These are phyloP conservation scores for Adenanthera pavonina DNA, from an alignment of 306 rosid species.

Conservation along the genomic window DNA sequence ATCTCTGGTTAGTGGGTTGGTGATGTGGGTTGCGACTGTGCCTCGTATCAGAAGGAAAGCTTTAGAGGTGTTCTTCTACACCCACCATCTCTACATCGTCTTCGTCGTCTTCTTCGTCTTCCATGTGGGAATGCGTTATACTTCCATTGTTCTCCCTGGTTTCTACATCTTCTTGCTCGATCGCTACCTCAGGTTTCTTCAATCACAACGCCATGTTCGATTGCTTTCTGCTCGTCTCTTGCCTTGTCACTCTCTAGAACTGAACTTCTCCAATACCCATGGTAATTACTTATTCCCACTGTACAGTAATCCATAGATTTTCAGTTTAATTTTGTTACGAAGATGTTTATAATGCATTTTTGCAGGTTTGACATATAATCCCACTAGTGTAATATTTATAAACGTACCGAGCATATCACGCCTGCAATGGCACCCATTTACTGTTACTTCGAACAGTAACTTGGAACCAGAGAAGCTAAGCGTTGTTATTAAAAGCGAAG, in stretches of 20 bases:
- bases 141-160: conserved; percentile 71
- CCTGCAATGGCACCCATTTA: conserved; percentile 97
- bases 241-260: conserved; percentile 68
- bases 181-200: conserved; percentile 71
- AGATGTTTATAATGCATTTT: too few relatives aligned
- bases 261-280: conserved; percentile 71
- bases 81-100: conserved; percentile 69
- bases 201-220: conserved; percentile 53
- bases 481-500: conserved; percentile 71
- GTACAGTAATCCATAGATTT: too few relatives aligned
- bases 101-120: conserved; percentile 74
- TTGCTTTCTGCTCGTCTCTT: conserved; percentile 63
- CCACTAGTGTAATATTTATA: conserved; percentile 73
- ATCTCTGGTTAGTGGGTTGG: conserved; percentile 60
- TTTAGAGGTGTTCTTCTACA: conserved; percentile 79
- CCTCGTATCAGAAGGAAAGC: conserved; percentile 62
- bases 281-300: conserved; percentile 42
- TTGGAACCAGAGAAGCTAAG: conserved; percentile 69
- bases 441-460: conserved; percentile 67
- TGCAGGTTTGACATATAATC: conserved; percentile 68
- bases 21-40: conserved; percentile 67
- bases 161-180: conserved; percentile 81
- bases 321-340: too few relatives aligned
- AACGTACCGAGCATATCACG: conserved; percentile 78
- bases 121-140: conserved; percentile 65